Base-by-base conservation (phyloP, 2,329 filamentous ascomycete genomes). In the Botrytis galanthina region DNA sequence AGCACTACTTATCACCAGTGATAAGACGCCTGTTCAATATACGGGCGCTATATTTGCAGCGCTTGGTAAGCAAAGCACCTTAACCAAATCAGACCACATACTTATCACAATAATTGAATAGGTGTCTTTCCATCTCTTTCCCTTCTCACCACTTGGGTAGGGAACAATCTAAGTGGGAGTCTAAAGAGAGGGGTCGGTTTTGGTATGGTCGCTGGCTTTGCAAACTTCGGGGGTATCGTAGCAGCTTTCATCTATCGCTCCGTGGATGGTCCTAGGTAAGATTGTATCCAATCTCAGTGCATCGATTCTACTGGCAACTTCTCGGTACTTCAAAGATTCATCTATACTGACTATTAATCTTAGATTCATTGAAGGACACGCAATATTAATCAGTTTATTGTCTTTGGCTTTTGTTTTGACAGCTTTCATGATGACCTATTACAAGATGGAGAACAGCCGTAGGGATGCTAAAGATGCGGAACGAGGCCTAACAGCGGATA, bases 101-200 rank as follows among this genome's bases (percentile, higher is more conserved):
- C 60, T 66, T 26, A 71, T 44, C 77, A 29, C 6, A 5, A 20
- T 35, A 26, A 32, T 51, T 6, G 9, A 29, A 57, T 74, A 76
- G 94, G 95, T 0, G 97, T 97, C 77, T 97, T 97, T 79, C 93
- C 94, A 0, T 90, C 89, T 78, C 92, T 97, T 73, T 85, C 93
- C 16, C 95, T 97, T 79, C 95, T 93, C 0, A 92, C 97, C 75
- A 90, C 90, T 1, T 98, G 95, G 95, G 86, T 91, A 37, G 90
- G 91, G 69, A 97, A 98, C 83, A 97, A 97, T 76, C 87, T 91
- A 46, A 94, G 97, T 82, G 92, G 95, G n/a, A 92, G 95, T 10
- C 95, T 96, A 82, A 97, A 97, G 85, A 89, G 94, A 57, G 95
- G 93, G 54, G 91, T 97, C 26, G 93, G 93, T 0, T 84, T 97